Evolutionary conservation across 352 stramenopile species (phyloP).

Genomic region (Halophytophthora batemanensis): DNA sequence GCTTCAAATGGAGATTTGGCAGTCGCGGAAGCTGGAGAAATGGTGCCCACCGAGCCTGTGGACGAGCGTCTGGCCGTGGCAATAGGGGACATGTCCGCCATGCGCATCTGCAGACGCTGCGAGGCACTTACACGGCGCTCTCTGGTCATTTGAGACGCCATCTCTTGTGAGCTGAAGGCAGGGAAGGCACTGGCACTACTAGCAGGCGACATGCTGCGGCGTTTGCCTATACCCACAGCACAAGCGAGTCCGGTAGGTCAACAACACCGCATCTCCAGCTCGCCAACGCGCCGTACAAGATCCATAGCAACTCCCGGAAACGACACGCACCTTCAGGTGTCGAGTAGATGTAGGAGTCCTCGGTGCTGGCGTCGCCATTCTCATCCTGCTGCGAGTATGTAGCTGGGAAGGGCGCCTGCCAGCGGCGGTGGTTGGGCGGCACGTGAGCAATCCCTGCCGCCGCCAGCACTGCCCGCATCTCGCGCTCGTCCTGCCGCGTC

Average conservation of each 20-base stretch:
- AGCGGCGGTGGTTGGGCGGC: constrained; percentile 28
- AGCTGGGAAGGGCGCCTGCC: constrained; percentile 21
- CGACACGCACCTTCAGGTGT: constrained; percentile 30
- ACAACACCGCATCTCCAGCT: not conserved
- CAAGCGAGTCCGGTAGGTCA: not conserved
- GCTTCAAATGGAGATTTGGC: constrained; percentile 25
- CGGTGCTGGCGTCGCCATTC: constrained; percentile 20
- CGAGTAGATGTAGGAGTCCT: constrained; percentile 68
- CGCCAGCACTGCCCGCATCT: constrained; percentile 39
- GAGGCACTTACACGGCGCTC: constrained; percentile 19
- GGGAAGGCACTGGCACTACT: constrained; percentile 44
- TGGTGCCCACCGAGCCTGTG: constrained; percentile 21
- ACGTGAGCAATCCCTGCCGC: constrained; percentile 25
- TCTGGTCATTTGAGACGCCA: constrained; percentile 12
- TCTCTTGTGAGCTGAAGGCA: constrained; percentile 57
- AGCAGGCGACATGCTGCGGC: not conserved
- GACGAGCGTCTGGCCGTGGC: constrained; percentile 21
- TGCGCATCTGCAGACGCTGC: constrained; percentile 42
- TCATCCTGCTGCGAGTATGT: constrained; percentile 11
- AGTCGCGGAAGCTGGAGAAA: constrained; percentile 22
- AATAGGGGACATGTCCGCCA: constrained; percentile 67
- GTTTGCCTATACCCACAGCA: not conserved
- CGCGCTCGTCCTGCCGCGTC: constrained; percentile 29
- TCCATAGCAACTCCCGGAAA: no score
- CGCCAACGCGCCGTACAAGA: no score